Evolutionary conservation across 139 green algal genomes (phyloP).

Genomic region (Coelastrella sp.): DNA sequence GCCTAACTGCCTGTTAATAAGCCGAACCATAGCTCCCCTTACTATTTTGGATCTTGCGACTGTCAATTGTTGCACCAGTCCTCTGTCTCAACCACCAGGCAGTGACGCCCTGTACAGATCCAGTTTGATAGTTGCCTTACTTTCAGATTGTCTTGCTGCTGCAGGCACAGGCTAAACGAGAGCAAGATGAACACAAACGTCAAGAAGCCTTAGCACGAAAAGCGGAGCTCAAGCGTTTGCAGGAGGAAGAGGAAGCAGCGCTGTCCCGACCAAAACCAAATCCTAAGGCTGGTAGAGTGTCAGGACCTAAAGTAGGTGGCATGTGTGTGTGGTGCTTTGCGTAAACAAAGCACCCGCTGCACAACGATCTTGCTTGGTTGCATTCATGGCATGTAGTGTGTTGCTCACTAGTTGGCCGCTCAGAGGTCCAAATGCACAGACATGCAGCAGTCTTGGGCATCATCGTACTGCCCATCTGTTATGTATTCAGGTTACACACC

Average conservation of each 20-base stretch:
- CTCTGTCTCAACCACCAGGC: no score
- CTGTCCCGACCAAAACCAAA: slow-evolving; percentile 61
- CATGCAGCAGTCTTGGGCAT: not conserved
- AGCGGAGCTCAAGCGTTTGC: slow-evolving; percentile 72
- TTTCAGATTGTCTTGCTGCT: no score
- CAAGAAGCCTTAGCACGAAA: slow-evolving; percentile 66
- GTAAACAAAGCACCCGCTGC: no score
- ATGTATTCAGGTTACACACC: slow-evolving; percentile 64
- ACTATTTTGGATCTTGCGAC: no score
- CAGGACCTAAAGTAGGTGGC: slow-evolving; percentile 35
- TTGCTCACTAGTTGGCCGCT: no score
- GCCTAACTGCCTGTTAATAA: no score
- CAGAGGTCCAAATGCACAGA: no score
- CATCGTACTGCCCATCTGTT: not conserved
- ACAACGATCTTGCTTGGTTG: not conserved
- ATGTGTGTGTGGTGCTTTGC: no score
- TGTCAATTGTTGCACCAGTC: no score
- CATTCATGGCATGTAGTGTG: not conserved
- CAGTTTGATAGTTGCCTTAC: no score
- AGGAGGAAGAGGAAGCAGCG: slow-evolving; percentile 72
- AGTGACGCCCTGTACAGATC: no score
- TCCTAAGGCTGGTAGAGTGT: slow-evolving; percentile 52
- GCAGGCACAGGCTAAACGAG: slow-evolving; percentile 67
- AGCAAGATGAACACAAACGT: slow-evolving; percentile 70
- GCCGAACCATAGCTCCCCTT: no score